These are phyloP conservation scores for Phytophthora pluvialis DNA, from an alignment of 352 stramenopile species.

Conservation along the genomic window DNA sequence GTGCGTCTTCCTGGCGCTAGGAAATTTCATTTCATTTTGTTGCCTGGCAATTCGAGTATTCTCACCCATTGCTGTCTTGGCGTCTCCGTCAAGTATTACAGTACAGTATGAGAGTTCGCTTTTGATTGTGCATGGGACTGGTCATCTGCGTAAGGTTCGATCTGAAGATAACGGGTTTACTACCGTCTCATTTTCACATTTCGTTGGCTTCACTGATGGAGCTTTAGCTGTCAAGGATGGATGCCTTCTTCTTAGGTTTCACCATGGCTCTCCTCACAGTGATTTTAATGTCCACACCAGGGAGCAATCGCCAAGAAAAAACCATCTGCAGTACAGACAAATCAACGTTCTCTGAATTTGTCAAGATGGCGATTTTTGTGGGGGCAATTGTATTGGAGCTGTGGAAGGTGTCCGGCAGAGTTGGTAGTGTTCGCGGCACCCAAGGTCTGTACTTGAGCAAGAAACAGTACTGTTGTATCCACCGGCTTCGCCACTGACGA, in stretches of 20 bases:
- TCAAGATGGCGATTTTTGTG: background rate
- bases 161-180: background rate
- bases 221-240: background rate
- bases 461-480: too few species aligned
- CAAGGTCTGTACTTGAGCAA: background rate
- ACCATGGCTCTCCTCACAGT: background rate
- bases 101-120: too few species aligned
- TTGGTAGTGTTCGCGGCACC: background rate
- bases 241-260: conserved; percentile 11
- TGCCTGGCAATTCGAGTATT: too few species aligned
- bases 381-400: background rate
- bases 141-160: background rate
- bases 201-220: background rate
- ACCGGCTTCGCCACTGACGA: background rate
- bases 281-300: background rate
- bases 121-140: background rate
- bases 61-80: too few species aligned
- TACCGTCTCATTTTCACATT: background rate
- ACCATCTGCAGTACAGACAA: background rate
- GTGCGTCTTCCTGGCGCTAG: conserved; percentile 6
- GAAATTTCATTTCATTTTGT: background rate
- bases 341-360: conserved; percentile 1
- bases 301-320: background rate
- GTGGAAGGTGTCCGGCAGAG: background rate
- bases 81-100: background rate